Evolutionary conservation across 2,329 filamentous ascomycete species (phyloP).

Genomic region (Chalara sp.): DNA sequence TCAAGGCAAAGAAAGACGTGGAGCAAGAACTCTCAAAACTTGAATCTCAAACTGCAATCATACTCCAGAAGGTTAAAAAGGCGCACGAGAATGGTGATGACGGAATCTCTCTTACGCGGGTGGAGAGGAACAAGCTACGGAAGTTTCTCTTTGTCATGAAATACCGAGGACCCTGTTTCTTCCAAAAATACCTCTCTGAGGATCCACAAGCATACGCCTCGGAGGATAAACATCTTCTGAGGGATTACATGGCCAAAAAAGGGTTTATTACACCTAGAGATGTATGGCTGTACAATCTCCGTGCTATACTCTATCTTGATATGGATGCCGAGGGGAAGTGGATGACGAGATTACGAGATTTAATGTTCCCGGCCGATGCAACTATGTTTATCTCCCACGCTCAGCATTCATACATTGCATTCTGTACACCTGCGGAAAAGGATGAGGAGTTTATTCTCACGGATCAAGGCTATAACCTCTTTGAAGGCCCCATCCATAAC

Average conservation of each 20-base stretch:
- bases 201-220: conserved; percentile 26
- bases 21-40: conserved; percentile 23
- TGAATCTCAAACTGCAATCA: conserved; percentile 17
- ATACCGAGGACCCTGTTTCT: conserved; percentile 32
- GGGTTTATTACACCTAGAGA: conserved; percentile 24
- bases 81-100: conserved; percentile 15
- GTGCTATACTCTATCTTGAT: conserved; percentile 25
- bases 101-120: conserved; percentile 25
- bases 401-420: conserved; percentile 22
- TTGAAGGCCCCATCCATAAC: conserved; percentile 21
- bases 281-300: conserved; percentile 30
- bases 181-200: conserved; percentile 30
- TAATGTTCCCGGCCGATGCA: conserved; percentile 26
- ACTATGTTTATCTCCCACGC: conserved; percentile 23
- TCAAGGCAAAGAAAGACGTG: conserved; percentile 8
- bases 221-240: conserved; percentile 21
- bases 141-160: conserved; percentile 41
- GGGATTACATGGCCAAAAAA: conserved; percentile 26
- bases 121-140: conserved; percentile 31
- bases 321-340: conserved; percentile 23
- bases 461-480: conserved; percentile 26
- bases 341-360: conserved; percentile 19
- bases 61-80: conserved; percentile 17
- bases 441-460: conserved; percentile 29
- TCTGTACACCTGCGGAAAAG: conserved; percentile 22